phyloP scores from a whole-genome alignment of 1,284 basidiomycete species.

The Cutaneotrichosporon sp. region DNA sequence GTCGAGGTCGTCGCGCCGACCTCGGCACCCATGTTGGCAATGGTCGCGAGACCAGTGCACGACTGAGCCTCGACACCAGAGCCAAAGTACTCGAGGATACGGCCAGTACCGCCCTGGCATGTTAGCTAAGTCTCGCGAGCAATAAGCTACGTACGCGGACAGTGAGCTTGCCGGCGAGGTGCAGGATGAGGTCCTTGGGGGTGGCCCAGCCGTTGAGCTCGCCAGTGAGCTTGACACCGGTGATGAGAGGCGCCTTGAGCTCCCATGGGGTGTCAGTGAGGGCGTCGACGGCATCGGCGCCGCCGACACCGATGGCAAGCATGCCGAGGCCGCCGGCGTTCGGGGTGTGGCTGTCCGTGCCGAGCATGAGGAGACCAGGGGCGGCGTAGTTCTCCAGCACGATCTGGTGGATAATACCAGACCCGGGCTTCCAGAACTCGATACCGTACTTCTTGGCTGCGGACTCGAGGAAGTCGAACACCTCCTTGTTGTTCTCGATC shows the following conservation, averaged over 20 bases:
- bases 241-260: conserved; percentile 84
- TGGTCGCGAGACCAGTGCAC: conserved; percentile 90
- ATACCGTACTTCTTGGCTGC: conserved; percentile 88
- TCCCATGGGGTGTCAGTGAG: conserved; percentile 99
- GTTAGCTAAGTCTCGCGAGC: not conserved
- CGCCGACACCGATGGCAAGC: conserved; percentile 96
- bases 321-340: conserved; percentile 98
- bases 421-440: conserved; percentile 90
- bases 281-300: conserved; percentile 97
- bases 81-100: conserved; percentile 96
- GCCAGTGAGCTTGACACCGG: conserved; percentile 87
- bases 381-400: conserved; percentile 97
- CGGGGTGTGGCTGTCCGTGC: conserved; percentile 90
- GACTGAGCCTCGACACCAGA: conserved; percentile 87
- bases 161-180: conserved; percentile 89
- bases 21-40: conserved; percentile 99
- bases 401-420: conserved; percentile 89
- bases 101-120: conserved; percentile 81
- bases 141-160: conserved; percentile 62
- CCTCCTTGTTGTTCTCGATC: conserved; percentile 85
- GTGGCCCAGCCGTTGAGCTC: conserved; percentile 87
- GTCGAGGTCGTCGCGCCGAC: conserved; percentile 97
- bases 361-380: conserved; percentile 56
- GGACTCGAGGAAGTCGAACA: conserved; percentile 95
- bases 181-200: conserved; percentile 93